Base-by-base conservation (phyloP, 2,329 filamentous ascomycete species). In the Monilinia fructigena region DNA sequence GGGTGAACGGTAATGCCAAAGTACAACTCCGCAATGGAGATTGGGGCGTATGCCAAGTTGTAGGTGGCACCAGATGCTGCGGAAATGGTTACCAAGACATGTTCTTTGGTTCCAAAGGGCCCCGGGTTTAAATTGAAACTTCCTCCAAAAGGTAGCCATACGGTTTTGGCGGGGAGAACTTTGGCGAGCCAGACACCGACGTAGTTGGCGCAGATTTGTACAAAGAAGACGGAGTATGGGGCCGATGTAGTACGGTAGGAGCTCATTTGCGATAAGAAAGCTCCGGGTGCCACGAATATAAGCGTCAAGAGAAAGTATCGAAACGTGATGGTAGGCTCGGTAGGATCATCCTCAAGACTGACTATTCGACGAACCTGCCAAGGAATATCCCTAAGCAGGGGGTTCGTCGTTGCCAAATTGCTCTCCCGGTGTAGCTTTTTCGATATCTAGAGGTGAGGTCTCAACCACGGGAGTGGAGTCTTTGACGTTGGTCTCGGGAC, bases 151-250 rank as follows among this genome's bases (percentile, higher is more conserved):
- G 76, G 76, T 6, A 83, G 63, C 0, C 76, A 79, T 65, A 84
- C 67, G 4, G 80, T 78, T 76, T 79, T 81, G 62, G 80, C 78
- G 0, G 82, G 82, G 0, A 85, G 71, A 18, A 76, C 68, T 52
- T 71, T 78, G 16, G 80, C 81, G 45, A 82, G 75, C 10, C 78
- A 74, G 53, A 79, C 79, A 6, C 79, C 82, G 26, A 81, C 77
- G 0, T 82, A 83, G 23, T 77, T 82, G 0, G 82, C 76, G 4
- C 82, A 74, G 53, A 83, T 79, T 72, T 83, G 81, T n/a, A 87
- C 85, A 68, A 88, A 87, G 73, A 87, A 86, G 58, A 87, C 81
- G 0, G 84, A 85, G 72, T 86, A 88, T 54, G 74, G 73, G 16
- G 72, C 73, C 18, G 80, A 81, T 0, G 85, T 87, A 1, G 85